Percentiles rank a stretch among this genome's conserved stretches.
These are phyloP conservation scores for Arctium minus DNA, from an alignment of 129 eudicot genomes.

Conservation along the genomic window DNA sequence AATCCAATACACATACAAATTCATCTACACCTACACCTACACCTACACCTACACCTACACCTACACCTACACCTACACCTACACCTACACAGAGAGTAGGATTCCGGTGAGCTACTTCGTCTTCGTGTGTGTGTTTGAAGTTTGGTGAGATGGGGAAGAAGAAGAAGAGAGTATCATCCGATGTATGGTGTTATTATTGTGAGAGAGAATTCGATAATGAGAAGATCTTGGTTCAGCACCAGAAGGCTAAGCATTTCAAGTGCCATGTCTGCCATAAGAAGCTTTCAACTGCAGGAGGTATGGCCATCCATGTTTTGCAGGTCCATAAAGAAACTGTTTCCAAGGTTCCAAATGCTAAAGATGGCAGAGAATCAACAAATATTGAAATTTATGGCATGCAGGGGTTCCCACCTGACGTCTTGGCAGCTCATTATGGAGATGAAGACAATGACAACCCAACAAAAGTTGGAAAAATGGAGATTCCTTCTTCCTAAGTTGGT, in stretches of 20 bases:
- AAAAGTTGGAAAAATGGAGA: slow-evolving; percentile 66
- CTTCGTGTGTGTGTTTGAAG: slow-evolving; percentile 7
- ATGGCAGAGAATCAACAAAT: slow-evolving; percentile 85
- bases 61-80: too few species aligned
- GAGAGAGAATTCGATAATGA: slow-evolving; percentile 95
- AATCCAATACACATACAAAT: slow-evolving; percentile 9
- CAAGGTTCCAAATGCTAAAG: slow-evolving; percentile 98
- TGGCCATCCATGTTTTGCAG: slow-evolving; percentile 95
- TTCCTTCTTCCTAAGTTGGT: slow-evolving; percentile 55
- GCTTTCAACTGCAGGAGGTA: slow-evolving; percentile 98
- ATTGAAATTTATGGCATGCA: slow-evolving; percentile 98
- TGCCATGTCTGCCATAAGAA: slow-evolving; percentile 96
- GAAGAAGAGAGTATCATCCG: slow-evolving; percentile 72
- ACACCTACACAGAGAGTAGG: not conserved
- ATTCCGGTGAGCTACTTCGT: not conserved
- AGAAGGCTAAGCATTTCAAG: slow-evolving; percentile 94
- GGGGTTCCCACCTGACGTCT: slow-evolving; percentile 81
- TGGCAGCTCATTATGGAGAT: slow-evolving; percentile 95
- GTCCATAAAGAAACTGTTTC: slow-evolving; percentile 97
- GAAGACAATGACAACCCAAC: slow-evolving; percentile 75
- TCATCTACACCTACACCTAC: too few species aligned
- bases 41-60: too few species aligned
- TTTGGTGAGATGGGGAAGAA: slow-evolving; percentile 76
- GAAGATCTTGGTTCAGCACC: slow-evolving; percentile 95
- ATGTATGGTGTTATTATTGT: slow-evolving; percentile 94